Evolutionary conservation across 1,284 basidiomycete genomes (phyloP).

Genomic region (Gymnopus androsaceus): DNA sequence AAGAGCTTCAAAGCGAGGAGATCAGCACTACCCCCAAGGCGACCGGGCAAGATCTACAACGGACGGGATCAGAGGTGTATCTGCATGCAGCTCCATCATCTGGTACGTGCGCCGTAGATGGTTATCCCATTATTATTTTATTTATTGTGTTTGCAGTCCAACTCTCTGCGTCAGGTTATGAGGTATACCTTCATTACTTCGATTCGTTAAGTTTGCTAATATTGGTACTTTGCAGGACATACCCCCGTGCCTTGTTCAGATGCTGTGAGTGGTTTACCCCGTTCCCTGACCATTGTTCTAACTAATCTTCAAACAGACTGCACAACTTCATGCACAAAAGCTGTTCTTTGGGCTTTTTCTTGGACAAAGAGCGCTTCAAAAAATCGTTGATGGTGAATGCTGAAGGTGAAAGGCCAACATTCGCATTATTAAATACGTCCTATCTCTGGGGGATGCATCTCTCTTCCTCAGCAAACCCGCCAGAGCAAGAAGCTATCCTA

Average conservation of each 20-base stretch:
- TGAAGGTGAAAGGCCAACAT: too few relatives aligned
- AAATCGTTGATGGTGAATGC: too few relatives aligned
- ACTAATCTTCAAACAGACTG: background rate
- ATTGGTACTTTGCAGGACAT: too few relatives aligned
- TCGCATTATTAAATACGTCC: too few relatives aligned
- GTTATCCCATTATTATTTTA: too few relatives aligned
- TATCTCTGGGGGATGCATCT: constrained; percentile 27
- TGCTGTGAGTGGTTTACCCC: background rate
- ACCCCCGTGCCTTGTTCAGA: background rate
- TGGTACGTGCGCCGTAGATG: too few relatives aligned
- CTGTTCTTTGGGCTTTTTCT: too few relatives aligned
- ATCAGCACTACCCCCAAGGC: background rate
- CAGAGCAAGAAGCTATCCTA: background rate
- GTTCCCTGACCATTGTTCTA: background rate
- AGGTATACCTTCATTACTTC: too few relatives aligned
- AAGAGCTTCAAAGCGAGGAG: background rate
- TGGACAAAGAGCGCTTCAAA: too few relatives aligned
- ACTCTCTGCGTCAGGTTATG: background rate
- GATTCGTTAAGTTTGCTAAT: too few relatives aligned
- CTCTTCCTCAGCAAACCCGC: constrained; percentile 8
- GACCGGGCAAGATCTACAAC: background rate
- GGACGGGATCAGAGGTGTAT: too few relatives aligned
- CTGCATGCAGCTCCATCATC: background rate
- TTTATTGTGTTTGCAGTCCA: too few relatives aligned
- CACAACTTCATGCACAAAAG: background rate